Percentiles rank a stretch among this genome's conserved stretches.
phyloP scores from a whole-genome alignment of 768 basidiomycete genomes.

The Lyophyllum shimeji region DNA sequence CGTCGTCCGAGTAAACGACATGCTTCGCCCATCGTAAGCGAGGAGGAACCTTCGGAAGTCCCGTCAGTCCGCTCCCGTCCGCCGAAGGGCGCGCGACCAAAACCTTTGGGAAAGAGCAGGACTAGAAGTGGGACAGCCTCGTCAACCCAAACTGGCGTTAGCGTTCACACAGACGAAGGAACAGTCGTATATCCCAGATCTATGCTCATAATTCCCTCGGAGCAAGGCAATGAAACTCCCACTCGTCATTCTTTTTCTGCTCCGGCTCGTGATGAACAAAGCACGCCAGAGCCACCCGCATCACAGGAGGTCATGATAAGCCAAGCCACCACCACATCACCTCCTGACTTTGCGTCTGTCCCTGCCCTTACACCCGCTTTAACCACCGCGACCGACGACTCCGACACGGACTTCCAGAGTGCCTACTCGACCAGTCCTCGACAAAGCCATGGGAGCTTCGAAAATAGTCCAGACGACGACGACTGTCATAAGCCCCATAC shows the following conservation, averaged over 20 bases:
- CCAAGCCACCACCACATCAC: slow-evolving; percentile 14
- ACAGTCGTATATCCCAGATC: slow-evolving; percentile 25
- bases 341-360: slow-evolving; percentile 19
- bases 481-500: slow-evolving; percentile 15
- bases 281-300: slow-evolving; percentile 28
- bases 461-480: slow-evolving; percentile 27
- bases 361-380: slow-evolving; percentile 18
- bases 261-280: slow-evolving; percentile 30
- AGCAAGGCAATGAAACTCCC: slow-evolving; percentile 37
- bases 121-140: slow-evolving; percentile 65
- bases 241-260: slow-evolving; percentile 41
- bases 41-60: slow-evolving; percentile 54
- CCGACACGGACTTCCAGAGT: slow-evolving; percentile 86
- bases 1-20: slow-evolving; percentile 41
- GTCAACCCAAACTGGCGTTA: slow-evolving; percentile 50
- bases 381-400: slow-evolving; percentile 56
- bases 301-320: slow-evolving; percentile 31
- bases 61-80: slow-evolving; percentile 42
- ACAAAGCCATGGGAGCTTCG: slow-evolving; percentile 58
- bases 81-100: slow-evolving; percentile 30
- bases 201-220: slow-evolving; percentile 28
- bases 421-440: slow-evolving; percentile 79
- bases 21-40: slow-evolving; percentile 45
- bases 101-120: slow-evolving; percentile 37
- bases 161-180: slow-evolving; percentile 28